phyloP scores from a whole-genome alignment of 75 land plant genomes.

The Pinus albicaulis region DNA sequence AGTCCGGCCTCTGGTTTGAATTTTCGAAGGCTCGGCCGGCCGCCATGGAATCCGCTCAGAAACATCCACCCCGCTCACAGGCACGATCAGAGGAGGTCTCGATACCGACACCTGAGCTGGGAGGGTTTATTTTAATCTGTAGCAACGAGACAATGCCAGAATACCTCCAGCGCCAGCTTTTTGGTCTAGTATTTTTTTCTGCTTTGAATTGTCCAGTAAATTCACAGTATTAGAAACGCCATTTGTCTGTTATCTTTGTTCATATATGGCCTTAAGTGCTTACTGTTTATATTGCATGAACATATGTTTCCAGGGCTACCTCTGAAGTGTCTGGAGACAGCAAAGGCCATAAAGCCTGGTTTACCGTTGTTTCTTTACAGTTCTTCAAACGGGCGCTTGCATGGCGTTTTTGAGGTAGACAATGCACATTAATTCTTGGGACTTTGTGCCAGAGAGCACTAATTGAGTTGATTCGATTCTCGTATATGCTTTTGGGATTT shows the following conservation, averaged over 20 bases:
- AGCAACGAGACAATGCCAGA: slow-evolving; percentile 32
- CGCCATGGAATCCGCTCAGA: too few species aligned
- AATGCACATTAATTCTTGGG: not conserved
- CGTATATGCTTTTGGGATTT: not conserved
- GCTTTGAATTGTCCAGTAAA: not conserved
- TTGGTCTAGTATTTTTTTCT: slow-evolving; percentile 18
- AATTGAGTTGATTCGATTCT: not conserved
- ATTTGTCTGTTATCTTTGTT: too few species aligned
- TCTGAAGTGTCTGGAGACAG: slow-evolving; percentile 18
- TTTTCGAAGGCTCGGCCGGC: too few species aligned
- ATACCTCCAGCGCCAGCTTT: slow-evolving; percentile 24
- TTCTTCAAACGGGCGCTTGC: slow-evolving; percentile 18
- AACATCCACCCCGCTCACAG: not conserved
- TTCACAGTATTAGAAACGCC: too few species aligned
- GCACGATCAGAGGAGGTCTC: too few species aligned
- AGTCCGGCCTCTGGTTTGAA: too few species aligned
- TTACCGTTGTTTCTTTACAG: slow-evolving; percentile 30
- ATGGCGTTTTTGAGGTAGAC: slow-evolving; percentile 37
- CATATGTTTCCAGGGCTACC: slow-evolving; percentile 26
- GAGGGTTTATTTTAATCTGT: slow-evolving; percentile 42
- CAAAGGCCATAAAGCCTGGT: slow-evolving; percentile 27
- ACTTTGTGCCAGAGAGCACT: not conserved
- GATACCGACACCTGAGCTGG: slow-evolving; percentile 4
- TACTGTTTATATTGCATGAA: not conserved
- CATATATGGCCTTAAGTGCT: too few species aligned